These are phyloP conservation scores for Aureobasidium mangrovei DNA, from an alignment of 2,329 filamentous ascomycete species.

Conservation along the genomic window DNA sequence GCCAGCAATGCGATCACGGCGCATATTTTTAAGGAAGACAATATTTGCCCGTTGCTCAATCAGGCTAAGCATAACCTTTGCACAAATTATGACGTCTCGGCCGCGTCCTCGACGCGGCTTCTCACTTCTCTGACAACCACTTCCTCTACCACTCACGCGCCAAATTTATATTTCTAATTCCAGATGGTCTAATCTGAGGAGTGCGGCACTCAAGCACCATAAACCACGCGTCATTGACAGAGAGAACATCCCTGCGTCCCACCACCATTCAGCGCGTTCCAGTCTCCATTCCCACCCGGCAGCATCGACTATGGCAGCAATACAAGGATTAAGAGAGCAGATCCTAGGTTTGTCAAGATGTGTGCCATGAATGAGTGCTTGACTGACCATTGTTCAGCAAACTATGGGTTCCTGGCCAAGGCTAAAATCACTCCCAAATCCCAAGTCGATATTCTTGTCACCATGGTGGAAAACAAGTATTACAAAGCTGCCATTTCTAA, in stretches of 20 bases:
- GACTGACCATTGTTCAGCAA: neutral
- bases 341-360: neutral
- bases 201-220: no score
- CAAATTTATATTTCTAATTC: no score
- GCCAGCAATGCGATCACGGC: no score
- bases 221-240: no score
- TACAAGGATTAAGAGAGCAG: neutral
- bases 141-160: neutral
- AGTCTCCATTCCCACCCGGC: no score
- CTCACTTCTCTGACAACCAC: neutral
- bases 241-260: no score
- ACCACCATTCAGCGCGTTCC: no score
- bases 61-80: neutral
- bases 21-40: no score
- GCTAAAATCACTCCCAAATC: neutral
- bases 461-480: neutral
- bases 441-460: slow-evolving; percentile 2
- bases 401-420: neutral
- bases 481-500: neutral
- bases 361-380: no score
- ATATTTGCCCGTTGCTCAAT: no score
- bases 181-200: no score
- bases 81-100: slow-evolving; percentile 1
- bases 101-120: neutral
- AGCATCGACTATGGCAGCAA: neutral